Evolutionary conservation across 1,139 yeast species (phyloP).

Genomic region (Zygoascus hellenicus): DNA sequence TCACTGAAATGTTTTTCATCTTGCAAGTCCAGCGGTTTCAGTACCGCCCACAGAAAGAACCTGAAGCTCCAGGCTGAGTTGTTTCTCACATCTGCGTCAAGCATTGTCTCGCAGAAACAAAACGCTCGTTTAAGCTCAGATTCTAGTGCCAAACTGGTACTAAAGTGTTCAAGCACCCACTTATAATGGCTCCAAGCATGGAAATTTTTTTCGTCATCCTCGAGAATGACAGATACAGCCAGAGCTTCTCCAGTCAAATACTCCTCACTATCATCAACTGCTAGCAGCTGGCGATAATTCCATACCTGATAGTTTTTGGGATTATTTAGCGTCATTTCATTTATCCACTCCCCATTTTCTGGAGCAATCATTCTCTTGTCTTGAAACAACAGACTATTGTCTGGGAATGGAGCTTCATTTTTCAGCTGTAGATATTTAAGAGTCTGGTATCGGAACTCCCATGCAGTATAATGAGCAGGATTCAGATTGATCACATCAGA

Average conservation of each 20-base stretch:
- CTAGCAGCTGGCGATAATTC: slow-evolving; percentile 67
- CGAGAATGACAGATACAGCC: slow-evolving; percentile 58
- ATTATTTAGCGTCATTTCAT: slow-evolving; percentile 62
- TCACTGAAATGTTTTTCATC: slow-evolving; percentile 27
- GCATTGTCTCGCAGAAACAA: slow-evolving; percentile 44
- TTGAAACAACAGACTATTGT: slow-evolving; percentile 8
- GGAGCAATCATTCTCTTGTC: slow-evolving; percentile 16
- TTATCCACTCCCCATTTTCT: slow-evolving; percentile 58
- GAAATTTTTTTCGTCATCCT: slow-evolving; percentile 80
- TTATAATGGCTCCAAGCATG: slow-evolving; percentile 93
- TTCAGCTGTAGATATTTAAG: slow-evolving; percentile 34
- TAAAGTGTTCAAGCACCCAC: slow-evolving; percentile 63
- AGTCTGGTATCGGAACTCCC: slow-evolving; percentile 70
- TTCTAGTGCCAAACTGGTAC: slow-evolving; percentile 12
- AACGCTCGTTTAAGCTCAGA: slow-evolving; percentile 40
- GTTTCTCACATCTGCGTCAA: slow-evolving; percentile 66
- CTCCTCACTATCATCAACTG: slow-evolving; percentile 13
- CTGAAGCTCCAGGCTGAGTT: slow-evolving; percentile 95
- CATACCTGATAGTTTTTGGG: slow-evolving; percentile 94
- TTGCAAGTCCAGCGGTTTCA: slow-evolving; percentile 13
- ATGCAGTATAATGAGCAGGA: slow-evolving; percentile 89
- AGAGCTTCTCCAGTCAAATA: slow-evolving; percentile 54
- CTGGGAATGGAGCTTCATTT: slow-evolving; percentile 37
- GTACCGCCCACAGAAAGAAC: slow-evolving; percentile 44
- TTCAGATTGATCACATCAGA: slow-evolving; percentile 55